These are phyloP conservation scores for Chytriomyces sp. DNA, from an alignment of 192 early-diverging fungal genomes.

Conservation along the genomic window DNA sequence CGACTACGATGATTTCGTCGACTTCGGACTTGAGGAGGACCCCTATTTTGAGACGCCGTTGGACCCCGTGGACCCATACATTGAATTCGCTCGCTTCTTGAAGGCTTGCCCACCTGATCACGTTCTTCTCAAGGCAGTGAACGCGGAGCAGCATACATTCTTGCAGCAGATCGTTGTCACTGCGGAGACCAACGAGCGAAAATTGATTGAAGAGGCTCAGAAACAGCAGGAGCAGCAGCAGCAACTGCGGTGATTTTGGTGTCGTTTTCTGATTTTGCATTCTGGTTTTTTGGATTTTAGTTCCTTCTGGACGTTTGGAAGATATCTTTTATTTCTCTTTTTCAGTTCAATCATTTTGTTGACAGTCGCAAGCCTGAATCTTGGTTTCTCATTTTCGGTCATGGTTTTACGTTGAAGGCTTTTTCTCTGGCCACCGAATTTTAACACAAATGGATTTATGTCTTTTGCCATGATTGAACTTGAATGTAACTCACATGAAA, in stretches of 20 bases:
- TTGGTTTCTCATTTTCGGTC: not conserved
- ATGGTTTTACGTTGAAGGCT: not conserved
- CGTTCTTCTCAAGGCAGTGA: conserved; percentile 5
- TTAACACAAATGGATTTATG: conserved; percentile 42
- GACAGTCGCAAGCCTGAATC: no score
- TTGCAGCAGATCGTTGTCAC: conserved; percentile 19
- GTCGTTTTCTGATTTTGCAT: no score
- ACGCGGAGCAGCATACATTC: conserved; percentile 24
- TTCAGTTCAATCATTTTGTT: no score
- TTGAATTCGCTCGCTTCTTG: conserved; percentile 29
- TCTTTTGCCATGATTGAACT: conserved; percentile 37
- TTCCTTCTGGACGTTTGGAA: no score
- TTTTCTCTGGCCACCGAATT: not conserved
- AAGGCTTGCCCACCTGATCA: conserved; percentile 20
- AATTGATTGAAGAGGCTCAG: conserved; percentile 13
- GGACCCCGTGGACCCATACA: conserved; percentile 32
- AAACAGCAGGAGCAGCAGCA: conserved; percentile 5
- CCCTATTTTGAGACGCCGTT: conserved; percentile 31
- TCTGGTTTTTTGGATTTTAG: no score
- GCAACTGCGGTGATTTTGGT: no score
- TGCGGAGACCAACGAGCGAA: conserved; percentile 14
- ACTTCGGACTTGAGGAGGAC: conserved; percentile 32
- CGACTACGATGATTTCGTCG: conserved; percentile 19
- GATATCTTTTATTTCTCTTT: no score
- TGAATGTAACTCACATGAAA: conserved; percentile 51